Evolutionary conservation across 73 alveolate species (phyloP).

Genomic region (Stentor roeselii): DNA sequence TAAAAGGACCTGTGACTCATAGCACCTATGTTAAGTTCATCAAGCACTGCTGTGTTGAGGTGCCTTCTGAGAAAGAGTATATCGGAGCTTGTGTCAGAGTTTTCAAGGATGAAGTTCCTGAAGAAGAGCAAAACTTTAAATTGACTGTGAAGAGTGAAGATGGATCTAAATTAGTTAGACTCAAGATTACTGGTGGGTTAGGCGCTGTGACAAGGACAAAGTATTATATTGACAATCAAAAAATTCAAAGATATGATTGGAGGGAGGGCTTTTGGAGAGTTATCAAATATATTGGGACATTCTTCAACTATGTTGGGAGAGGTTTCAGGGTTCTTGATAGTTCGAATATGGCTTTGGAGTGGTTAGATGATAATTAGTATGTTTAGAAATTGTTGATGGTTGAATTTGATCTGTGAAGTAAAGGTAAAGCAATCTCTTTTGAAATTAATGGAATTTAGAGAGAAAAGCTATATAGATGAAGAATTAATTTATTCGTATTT

Average conservation of each 20-base stretch:
- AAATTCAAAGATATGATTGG: not conserved
- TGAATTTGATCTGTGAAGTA: no score
- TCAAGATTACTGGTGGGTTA: not conserved
- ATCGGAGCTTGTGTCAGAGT: not conserved
- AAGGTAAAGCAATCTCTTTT: no score
- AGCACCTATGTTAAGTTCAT: not conserved
- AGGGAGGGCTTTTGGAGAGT: not conserved
- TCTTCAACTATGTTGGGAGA: no score
- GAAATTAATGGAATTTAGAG: no score
- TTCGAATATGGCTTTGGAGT: no score
- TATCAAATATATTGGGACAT: no score
- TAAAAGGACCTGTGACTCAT: not conserved
- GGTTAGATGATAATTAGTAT: no score
- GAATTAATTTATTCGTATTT: no score
- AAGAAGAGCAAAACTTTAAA: not conserved
- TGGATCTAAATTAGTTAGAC: not conserved
- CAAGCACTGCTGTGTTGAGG: not conserved
- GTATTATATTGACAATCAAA: not conserved
- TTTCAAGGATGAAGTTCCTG: not conserved
- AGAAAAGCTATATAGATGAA: no score
- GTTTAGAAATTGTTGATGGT: no score
- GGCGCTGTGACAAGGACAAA: not conserved
- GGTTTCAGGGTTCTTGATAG: no score
- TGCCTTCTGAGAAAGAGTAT: not conserved
- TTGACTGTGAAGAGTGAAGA: not conserved